A percentile compares a stretch with the other conserved stretches of the same genome.
phyloP scores from a whole-genome alignment of 805 yeast species.

The Deakozyma indianensis region DNA sequence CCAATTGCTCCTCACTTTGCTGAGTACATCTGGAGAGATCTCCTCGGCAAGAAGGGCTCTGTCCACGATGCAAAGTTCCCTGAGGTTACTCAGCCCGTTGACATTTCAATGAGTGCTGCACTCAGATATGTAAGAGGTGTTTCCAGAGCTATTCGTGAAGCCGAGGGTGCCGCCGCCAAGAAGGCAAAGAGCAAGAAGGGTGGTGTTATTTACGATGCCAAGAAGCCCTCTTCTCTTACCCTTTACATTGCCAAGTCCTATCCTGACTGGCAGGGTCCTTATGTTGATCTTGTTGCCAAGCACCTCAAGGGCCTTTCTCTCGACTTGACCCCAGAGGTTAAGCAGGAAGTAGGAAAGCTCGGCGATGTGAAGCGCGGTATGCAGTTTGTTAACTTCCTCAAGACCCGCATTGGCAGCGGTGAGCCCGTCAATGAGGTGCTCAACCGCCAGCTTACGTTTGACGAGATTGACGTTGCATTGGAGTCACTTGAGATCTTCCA shows the following conservation, averaged over 20 bases:
- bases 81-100: conserved; percentile 50
- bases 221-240: conserved; percentile 59
- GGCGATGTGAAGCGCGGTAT: conserved; percentile 92
- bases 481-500: conserved; percentile 40
- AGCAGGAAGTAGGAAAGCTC: conserved; percentile 23
- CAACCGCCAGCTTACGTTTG: conserved; percentile 75
- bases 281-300: conserved; percentile 65
- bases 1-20: conserved; percentile 96
- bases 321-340: conserved; percentile 23
- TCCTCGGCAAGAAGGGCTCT: conserved; percentile 49
- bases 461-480: conserved; percentile 55
- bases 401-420: conserved; percentile 49
- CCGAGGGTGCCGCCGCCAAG: conserved; percentile 75
- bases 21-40: conserved; percentile 77
- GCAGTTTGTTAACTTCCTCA: conserved; percentile 85
- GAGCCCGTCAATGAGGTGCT: conserved; percentile 50
- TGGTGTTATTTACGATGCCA: conserved; percentile 58
- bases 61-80: conserved; percentile 77
- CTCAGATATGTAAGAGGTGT: conserved; percentile 67
- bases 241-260: conserved; percentile 67
- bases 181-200: conserved; percentile 65
- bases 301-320: conserved; percentile 32
- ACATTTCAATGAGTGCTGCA: conserved; percentile 46
- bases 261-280: conserved; percentile 81
- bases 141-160: conserved; percentile 78